These are phyloP conservation scores for Rhizophora apiculata DNA, from an alignment of 345 rosid genomes.

Conservation along the genomic window DNA sequence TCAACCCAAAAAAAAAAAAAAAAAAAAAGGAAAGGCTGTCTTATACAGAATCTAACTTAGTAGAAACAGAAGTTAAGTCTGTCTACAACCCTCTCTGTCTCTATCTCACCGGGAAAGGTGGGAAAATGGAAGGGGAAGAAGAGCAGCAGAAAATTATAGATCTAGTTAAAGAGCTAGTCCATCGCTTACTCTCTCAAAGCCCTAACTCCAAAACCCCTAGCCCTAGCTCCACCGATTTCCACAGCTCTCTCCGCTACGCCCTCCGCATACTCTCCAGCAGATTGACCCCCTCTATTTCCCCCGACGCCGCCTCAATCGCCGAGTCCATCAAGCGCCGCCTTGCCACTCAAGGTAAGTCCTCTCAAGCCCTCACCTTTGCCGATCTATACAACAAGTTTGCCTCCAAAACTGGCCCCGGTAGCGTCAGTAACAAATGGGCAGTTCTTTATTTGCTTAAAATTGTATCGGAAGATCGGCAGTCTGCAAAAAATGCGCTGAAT, in stretches of 20 bases:
- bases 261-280: conserved; percentile 89
- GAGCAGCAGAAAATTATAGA: conserved; percentile 70
- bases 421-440: conserved; percentile 89
- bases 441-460: conserved; percentile 77
- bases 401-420: conserved; percentile 81
- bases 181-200: conserved; percentile 61
- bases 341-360: conserved; percentile 84
- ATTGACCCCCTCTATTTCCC: conserved; percentile 65
- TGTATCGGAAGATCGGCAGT: conserved; percentile 63
- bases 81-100: no score
- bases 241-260: conserved; percentile 67
- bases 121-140: conserved; percentile 69
- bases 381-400: conserved; percentile 81
- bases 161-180: conserved; percentile 85
- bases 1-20: neutral
- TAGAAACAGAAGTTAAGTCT: no score
- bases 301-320: conserved; percentile 81
- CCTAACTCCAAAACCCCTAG: conserved; percentile 20
- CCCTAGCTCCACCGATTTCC: conserved; percentile 50
- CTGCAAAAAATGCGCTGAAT: conserved; percentile 33
- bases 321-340: conserved; percentile 95
- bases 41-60: no score
- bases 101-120: conserved; percentile 8
- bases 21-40: no score
- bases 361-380: conserved; percentile 78